These are phyloP conservation scores for Jamesozyma gamospora DNA, from an alignment of 805 yeast genomes.

Conservation along the genomic window DNA sequence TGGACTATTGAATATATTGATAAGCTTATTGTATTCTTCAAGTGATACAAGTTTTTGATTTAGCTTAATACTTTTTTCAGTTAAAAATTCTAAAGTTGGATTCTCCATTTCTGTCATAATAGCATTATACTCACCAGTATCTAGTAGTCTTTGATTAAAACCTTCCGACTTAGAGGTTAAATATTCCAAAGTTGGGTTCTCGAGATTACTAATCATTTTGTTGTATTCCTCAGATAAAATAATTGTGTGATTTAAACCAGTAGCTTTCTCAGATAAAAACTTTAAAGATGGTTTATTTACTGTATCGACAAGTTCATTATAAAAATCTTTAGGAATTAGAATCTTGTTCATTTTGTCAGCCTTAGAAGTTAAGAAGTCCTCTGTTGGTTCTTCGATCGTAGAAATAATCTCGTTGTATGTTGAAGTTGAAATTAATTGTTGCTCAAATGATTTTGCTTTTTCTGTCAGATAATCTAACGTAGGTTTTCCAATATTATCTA, in stretches of 20 bases:
- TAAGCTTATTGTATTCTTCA: slow-evolving; percentile 2
- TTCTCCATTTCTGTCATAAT: slow-evolving; percentile 2
- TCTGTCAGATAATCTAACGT: slow-evolving; percentile 10
- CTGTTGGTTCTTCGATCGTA: slow-evolving; percentile 10
- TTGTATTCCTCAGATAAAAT: slow-evolving; percentile 9
- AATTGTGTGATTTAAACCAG: slow-evolving; percentile 11
- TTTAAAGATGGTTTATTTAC: slow-evolving; percentile 8
- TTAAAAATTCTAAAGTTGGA: slow-evolving; percentile 10
- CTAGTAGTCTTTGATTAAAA: background rate
- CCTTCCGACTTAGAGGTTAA: slow-evolving; percentile 1
- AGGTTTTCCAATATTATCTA: slow-evolving; percentile 3
- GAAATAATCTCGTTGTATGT: slow-evolving; percentile 1
- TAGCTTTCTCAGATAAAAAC: slow-evolving; percentile 10
- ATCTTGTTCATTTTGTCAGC: slow-evolving; percentile 13
- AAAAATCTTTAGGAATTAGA: slow-evolving; percentile 9
- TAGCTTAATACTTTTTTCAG: slow-evolving; percentile 13
- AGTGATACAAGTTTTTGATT: background rate
- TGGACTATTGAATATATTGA: slow-evolving; percentile 3
- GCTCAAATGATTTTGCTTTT: background rate
- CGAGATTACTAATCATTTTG: slow-evolving; percentile 2
- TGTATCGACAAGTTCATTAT: slow-evolving; percentile 4
- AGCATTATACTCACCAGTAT: slow-evolving; percentile 3
- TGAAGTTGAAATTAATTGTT: background rate
- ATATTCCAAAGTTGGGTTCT: slow-evolving; percentile 7
- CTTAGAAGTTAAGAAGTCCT: slow-evolving; percentile 2